A percentile compares a stretch with the other conserved stretches of the same genome.
Conservation (phyloP, 129 eudicot species). For the Centrapalus pauciflorus region DNA sequence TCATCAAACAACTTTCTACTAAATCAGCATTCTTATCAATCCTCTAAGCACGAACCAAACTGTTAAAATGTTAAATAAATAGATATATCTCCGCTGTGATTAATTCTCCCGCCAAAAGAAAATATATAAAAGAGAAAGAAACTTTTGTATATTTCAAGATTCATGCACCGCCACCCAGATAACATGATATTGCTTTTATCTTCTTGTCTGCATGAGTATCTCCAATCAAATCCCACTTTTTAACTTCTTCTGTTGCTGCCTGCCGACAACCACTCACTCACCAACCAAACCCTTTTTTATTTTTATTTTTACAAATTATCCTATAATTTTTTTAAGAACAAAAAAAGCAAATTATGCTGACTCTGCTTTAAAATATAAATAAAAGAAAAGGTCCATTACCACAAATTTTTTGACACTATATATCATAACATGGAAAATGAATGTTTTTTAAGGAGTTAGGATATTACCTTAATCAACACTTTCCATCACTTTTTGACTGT, state of each 20-base stretch:
- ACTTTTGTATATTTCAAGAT: conserved; percentile 18
- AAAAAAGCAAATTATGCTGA: too few species aligned
- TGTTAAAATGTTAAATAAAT: too few species aligned
- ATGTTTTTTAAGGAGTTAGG: not conserved
- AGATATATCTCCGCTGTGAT: too few species aligned
- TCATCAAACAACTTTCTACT: too few species aligned
- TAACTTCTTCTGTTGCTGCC: conserved; percentile 15
- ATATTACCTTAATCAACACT: not conserved
- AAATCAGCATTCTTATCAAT: too few species aligned
- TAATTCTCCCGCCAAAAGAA: not conserved
- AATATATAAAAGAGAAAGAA: not conserved
- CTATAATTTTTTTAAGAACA: not conserved
- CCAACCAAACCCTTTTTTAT: not conserved
- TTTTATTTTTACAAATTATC: not conserved
- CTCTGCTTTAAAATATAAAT: not conserved
- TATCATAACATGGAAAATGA: not conserved
- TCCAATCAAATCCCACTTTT: conserved; percentile 19
- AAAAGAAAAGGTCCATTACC: not conserved
- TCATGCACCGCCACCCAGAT: conserved; percentile 16
- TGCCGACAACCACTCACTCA: conserved; percentile 22
- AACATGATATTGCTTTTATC: conserved; percentile 27
- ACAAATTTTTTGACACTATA: not conserved
- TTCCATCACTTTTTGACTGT: too few species aligned
- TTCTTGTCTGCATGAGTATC: conserved; percentile 19
- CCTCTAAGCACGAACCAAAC: too few species aligned